phyloP scores from a whole-genome alignment of 75 land plant genomes.

The Ceratopteris richardii region DNA sequence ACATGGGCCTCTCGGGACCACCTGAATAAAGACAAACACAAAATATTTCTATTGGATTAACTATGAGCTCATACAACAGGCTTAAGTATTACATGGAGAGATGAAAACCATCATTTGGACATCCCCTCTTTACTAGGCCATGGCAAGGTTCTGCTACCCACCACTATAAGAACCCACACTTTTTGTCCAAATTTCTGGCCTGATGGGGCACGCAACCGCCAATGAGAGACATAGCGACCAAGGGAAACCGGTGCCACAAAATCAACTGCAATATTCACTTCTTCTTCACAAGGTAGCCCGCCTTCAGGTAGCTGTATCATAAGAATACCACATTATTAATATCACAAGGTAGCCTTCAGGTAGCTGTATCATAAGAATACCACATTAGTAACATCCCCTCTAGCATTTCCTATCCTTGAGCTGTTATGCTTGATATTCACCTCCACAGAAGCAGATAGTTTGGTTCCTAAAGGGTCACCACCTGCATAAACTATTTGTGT shows the following conservation, averaged over 20 bases:
- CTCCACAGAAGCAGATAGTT: conserved; percentile 34
- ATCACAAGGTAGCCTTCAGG: no score
- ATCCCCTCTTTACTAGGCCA: no score
- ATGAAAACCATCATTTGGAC: no score
- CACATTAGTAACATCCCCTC: neutral
- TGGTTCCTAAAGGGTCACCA: conserved; percentile 50
- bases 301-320: conserved; percentile 43
- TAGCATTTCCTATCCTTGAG: neutral
- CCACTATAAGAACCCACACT: conserved; percentile 91
- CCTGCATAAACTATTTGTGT: conserved; percentile 72
- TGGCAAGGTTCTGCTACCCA: no score
- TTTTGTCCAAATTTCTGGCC: conserved; percentile 82
- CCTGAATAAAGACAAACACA: no score
- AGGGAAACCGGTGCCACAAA: conserved; percentile 56
- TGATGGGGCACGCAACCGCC: conserved; percentile 71
- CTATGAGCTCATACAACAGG: no score
- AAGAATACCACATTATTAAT: no score
- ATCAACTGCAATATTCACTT: conserved; percentile 74
- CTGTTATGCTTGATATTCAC: conserved; percentile 52
- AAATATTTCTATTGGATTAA: no score
- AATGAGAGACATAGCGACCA: conserved; percentile 80
- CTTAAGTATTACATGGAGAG: no score
- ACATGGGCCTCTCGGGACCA: no score
- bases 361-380: neutral
- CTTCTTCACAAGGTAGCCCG: conserved; percentile 44